These are phyloP conservation scores for Cyamopsis tetragonoloba DNA, from an alignment of 306 rosid species.

Conservation along the genomic window DNA sequence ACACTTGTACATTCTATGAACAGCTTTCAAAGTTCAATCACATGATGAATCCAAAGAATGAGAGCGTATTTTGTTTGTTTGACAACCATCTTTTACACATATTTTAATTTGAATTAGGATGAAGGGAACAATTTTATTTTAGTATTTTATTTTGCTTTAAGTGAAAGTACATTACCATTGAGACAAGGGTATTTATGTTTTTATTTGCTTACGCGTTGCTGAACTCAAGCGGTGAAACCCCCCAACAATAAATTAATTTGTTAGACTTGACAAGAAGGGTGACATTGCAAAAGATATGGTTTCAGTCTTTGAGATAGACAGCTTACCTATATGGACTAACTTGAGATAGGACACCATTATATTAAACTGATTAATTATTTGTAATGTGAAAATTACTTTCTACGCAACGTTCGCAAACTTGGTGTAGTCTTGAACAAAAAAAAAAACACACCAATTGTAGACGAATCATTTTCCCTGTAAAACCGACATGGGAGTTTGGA, in stretches of 20 bases:
- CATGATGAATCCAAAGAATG: neutral
- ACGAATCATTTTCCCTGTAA: constrained; percentile 22
- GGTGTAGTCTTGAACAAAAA: neutral
- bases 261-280: neutral
- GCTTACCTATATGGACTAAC: constrained; percentile 15
- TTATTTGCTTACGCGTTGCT: neutral
- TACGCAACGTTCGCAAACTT: constrained; percentile 9
- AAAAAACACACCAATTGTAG: constrained; percentile 29
- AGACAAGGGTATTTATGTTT: neutral
- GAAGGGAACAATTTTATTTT: too few relatives aligned
- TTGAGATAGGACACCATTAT: constrained; percentile 1
- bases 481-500: neutral
- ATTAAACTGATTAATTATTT: neutral
- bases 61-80: too few relatives aligned
- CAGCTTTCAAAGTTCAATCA: constrained; percentile 3
- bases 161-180: too few relatives aligned
- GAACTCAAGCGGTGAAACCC: constrained; percentile 24
- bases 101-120: too few relatives aligned
- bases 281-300: neutral
- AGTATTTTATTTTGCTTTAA: too few relatives aligned
- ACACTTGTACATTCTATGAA: neutral
- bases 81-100: too few relatives aligned
- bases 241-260: neutral
- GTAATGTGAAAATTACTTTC: constrained; percentile 7
- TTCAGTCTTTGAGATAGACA: constrained; percentile 21